phyloP scores from a whole-genome alignment of 371 early-diverging fungal genomes.

The Mortierella sp. region DNA sequence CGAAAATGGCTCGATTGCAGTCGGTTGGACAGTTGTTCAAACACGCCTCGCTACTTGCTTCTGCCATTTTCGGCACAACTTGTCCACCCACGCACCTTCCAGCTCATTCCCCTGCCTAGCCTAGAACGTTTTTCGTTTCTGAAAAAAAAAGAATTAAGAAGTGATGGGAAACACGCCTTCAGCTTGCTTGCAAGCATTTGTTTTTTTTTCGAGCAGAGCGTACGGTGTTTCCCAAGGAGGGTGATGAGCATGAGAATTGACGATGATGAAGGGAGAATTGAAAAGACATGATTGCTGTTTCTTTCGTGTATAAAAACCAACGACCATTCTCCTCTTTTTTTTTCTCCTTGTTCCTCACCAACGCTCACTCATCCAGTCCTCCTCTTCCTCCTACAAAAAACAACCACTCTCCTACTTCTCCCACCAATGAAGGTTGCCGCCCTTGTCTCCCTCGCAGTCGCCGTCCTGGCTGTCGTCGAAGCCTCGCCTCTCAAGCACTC shows the following conservation, averaged over 20 bases:
- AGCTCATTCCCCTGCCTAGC: background rate
- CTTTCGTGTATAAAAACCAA: background rate
- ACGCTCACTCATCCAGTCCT: background rate
- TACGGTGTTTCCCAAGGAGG: background rate
- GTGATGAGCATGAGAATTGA: background rate
- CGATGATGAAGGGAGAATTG: background rate
- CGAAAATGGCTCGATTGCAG: background rate
- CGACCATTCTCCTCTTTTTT: background rate
- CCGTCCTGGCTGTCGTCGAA: conserved; percentile 34
- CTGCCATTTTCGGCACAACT: background rate
- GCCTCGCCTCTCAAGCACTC: conserved; percentile 34
- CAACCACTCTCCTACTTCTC: background rate
- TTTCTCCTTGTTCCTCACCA: background rate
- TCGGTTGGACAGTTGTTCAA: background rate
- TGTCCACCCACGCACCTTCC: background rate
- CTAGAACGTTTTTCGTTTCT: background rate
- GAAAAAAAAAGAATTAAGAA: background rate
- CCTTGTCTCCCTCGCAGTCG: conserved; percentile 37
- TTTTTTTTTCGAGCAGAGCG: background rate
- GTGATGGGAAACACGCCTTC: background rate
- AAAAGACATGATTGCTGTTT: background rate
- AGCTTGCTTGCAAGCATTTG: background rate
- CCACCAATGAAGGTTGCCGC: conserved; percentile 38
- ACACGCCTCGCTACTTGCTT: background rate
- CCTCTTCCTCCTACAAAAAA: background rate